Percentiles rank a stretch among this genome's conserved stretches.
Conservation (phyloP, 371 early-diverging fungal genomes). For the Smittium culicis region DNA sequence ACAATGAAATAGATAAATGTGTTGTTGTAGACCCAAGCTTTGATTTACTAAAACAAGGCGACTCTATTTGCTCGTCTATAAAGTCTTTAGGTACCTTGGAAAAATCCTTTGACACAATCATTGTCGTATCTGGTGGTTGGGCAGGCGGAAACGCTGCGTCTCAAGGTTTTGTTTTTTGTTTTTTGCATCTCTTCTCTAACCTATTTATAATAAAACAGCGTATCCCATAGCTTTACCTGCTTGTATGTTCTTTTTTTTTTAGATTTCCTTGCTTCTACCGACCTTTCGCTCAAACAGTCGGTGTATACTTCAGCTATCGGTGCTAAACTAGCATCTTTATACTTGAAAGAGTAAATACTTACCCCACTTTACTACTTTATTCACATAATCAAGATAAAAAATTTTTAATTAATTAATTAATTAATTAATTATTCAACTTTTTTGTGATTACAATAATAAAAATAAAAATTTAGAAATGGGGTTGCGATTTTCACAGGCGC, state of each 20-base stretch:
- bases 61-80: constrained; percentile 30
- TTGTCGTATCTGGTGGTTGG: constrained; percentile 96
- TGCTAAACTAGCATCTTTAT: constrained; percentile 57
- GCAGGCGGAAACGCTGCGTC: constrained; percentile 78
- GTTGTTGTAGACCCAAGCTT: constrained; percentile 37
- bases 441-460: too few relatives aligned
- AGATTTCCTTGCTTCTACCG: constrained; percentile 52
- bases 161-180: constrained; percentile 15
- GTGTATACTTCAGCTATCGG: constrained; percentile 71
- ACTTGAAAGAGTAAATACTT: constrained; percentile 41
- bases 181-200: too few relatives aligned
- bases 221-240: too few relatives aligned
- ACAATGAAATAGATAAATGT: constrained; percentile 57
- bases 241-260: background rate
- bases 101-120: constrained; percentile 48
- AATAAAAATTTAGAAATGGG: constrained; percentile 72
- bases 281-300: constrained; percentile 64
- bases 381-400: too few relatives aligned
- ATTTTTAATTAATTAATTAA: too few relatives aligned
- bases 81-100: constrained; percentile 31
- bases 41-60: constrained; percentile 44
- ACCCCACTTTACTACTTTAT: too few relatives aligned
- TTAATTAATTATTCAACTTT: too few relatives aligned
- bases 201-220: too few relatives aligned
- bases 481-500: constrained; percentile 75